phyloP scores from a whole-genome alignment of 139 green algal genomes.

The Yamagishiella unicocca region DNA sequence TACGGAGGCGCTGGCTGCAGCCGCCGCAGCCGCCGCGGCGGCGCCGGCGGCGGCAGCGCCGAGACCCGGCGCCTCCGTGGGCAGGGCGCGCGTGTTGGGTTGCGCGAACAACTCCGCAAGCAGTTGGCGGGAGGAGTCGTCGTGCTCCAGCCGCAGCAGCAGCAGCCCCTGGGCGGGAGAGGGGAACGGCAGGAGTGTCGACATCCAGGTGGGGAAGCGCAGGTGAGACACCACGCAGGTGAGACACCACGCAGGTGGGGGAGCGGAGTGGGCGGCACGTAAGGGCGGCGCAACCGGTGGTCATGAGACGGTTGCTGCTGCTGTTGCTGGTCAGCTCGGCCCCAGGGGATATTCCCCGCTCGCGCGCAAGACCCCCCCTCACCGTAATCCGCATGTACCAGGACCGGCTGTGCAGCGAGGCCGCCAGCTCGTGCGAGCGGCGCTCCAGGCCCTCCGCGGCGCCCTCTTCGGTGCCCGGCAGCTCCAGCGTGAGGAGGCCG shows the following conservation, averaged over 20 bases:
- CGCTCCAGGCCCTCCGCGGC: background rate
- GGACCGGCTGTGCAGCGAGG: slow-evolving; percentile 64
- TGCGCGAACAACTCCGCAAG: slow-evolving; percentile 60
- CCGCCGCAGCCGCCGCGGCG: background rate
- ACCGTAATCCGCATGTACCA: slow-evolving; percentile 68
- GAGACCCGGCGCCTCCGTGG: background rate
- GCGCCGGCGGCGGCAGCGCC: background rate
- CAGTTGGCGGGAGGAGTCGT: slow-evolving; percentile 41
- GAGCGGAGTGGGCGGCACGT: too few species aligned
- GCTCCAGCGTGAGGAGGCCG: slow-evolving; percentile 31
- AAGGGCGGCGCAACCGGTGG: too few species aligned
- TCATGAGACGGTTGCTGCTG: too few species aligned
- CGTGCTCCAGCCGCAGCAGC: slow-evolving; percentile 51
- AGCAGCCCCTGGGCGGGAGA: slow-evolving; percentile 33
- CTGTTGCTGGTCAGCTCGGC: too few species aligned
- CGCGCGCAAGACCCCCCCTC: too few species aligned
- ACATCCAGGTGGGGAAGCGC: too few species aligned
- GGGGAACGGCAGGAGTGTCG: background rate
- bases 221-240: too few species aligned
- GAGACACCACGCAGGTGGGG: too few species aligned
- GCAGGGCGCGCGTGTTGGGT: background rate
- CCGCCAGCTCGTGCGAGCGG: slow-evolving; percentile 12
- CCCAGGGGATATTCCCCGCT: too few species aligned
- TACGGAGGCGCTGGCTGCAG: background rate
- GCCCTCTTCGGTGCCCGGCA: background rate